phyloP scores from a whole-genome alignment of 2,329 filamentous ascomycete genomes.

The Fusarium hainanense region DNA sequence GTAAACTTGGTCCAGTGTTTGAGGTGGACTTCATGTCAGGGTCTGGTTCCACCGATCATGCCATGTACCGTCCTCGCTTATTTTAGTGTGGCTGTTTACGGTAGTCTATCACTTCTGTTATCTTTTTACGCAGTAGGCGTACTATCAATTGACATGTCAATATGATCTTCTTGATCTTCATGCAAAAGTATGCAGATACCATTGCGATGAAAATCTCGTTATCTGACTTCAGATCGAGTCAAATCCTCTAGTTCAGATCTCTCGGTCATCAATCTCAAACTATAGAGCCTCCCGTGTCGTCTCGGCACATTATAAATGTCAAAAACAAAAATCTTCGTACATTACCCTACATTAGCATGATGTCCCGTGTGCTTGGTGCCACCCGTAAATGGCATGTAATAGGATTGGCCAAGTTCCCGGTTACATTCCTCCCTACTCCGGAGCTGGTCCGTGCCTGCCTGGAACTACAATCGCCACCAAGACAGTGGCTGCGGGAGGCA shows the following conservation, averaged over 20 bases:
- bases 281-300: background rate
- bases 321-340: background rate
- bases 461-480: background rate
- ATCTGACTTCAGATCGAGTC: too few species aligned
- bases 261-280: background rate
- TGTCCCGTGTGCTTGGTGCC: background rate
- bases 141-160: too few species aligned
- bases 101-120: background rate
- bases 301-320: too few species aligned
- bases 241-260: background rate
- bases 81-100: background rate
- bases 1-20: background rate
- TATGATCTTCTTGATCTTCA: background rate
- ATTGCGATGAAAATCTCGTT: background rate
- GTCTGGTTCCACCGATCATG: background rate
- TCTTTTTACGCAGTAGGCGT: too few species aligned
- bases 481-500: conserved; percentile 10
- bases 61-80: background rate
- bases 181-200: fast-evolving
- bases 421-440: conserved; percentile 1
- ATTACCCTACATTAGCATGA: background rate
- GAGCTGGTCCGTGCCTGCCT: background rate
- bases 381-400: conserved; percentile 3
- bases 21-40: background rate
- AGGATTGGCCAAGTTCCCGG: background rate